Evolutionary conservation across 768 basidiomycete species (phyloP).

Genomic region (Podaxis mareebaensis): DNA sequence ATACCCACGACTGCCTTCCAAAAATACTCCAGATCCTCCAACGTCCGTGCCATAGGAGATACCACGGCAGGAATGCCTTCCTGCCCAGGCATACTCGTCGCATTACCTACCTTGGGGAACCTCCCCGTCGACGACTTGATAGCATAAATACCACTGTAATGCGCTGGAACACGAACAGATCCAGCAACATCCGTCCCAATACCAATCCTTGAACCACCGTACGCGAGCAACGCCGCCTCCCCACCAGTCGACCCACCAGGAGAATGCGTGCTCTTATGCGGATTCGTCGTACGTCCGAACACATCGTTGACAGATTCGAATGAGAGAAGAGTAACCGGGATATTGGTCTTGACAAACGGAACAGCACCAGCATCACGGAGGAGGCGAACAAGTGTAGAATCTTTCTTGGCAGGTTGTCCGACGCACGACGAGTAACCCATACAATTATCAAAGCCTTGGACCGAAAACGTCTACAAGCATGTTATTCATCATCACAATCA

Average conservation of each 20-base stretch:
- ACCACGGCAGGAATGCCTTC: conserved; percentile 57
- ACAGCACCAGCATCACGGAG: conserved; percentile 64
- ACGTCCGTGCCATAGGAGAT: conserved; percentile 61
- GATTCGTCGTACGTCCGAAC: conserved; percentile 62
- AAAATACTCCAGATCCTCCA: conserved; percentile 63
- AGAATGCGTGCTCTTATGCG: conserved; percentile 52
- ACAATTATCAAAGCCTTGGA: conserved; percentile 57
- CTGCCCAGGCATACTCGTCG: conserved; percentile 52
- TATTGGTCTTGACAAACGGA: conserved; percentile 67
- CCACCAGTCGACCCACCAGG: conserved; percentile 74
- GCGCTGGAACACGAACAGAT: conserved; percentile 64
- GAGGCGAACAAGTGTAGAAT: conserved; percentile 53
- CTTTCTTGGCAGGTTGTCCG: conserved; percentile 42
- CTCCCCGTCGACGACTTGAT: conserved; percentile 53
- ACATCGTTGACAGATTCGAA: conserved; percentile 58
- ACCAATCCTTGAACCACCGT: conserved; percentile 60
- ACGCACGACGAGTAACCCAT: conserved; percentile 59
- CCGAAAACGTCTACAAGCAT: conserved; percentile 41
- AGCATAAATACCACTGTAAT: conserved; percentile 63
- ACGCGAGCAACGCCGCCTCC: conserved; percentile 63
- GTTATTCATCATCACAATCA: neutral
- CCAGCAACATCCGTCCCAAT: conserved; percentile 74
- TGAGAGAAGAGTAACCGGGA: conserved; percentile 60
- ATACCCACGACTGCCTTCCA: conserved; percentile 62
- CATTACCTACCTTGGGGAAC: conserved; percentile 46